phyloP scores from a whole-genome alignment of 2,329 filamentous ascomycete species.

The Phaeosphaeria sp. region DNA sequence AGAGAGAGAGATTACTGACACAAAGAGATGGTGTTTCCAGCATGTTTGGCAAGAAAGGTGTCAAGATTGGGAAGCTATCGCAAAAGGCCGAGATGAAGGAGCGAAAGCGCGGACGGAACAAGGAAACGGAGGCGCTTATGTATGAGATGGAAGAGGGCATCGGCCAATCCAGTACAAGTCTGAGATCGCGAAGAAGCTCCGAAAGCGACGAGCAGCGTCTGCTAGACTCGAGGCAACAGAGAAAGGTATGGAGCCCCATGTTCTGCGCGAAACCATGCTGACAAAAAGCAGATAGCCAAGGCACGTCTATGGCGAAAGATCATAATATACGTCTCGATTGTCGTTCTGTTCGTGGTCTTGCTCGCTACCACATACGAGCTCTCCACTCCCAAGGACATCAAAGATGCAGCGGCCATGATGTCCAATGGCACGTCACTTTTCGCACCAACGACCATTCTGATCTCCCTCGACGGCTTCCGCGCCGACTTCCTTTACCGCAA shows the following conservation, averaged over 20 bases:
- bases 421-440: constrained; percentile 90
- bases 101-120: constrained; percentile 56
- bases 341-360: constrained; percentile 62
- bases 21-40: constrained; percentile 39
- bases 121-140: constrained; percentile 79
- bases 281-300: constrained; percentile 28
- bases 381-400: constrained; percentile 45
- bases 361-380: constrained; percentile 64
- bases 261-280: constrained; percentile 38
- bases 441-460: constrained; percentile 87
- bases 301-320: constrained; percentile 50
- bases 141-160: constrained; percentile 89
- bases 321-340: constrained; percentile 53
- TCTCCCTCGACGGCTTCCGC: constrained; percentile 94
- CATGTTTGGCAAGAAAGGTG: constrained; percentile 35
- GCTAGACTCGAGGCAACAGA: constrained; percentile 58
- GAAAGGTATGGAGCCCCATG: constrained; percentile 30
- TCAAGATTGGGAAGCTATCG: constrained; percentile 39
- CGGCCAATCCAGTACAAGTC: constrained; percentile 63
- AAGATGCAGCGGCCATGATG: constrained; percentile 43
- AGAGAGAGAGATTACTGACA: constrained; percentile 52
- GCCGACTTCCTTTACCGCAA: constrained; percentile 88
- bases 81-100: constrained; percentile 34
- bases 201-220: constrained; percentile 60
- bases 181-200: constrained; percentile 46